phyloP scores from a whole-genome alignment of 108 stramenopile genomes.

The Stephanodiscus triporus region DNA sequence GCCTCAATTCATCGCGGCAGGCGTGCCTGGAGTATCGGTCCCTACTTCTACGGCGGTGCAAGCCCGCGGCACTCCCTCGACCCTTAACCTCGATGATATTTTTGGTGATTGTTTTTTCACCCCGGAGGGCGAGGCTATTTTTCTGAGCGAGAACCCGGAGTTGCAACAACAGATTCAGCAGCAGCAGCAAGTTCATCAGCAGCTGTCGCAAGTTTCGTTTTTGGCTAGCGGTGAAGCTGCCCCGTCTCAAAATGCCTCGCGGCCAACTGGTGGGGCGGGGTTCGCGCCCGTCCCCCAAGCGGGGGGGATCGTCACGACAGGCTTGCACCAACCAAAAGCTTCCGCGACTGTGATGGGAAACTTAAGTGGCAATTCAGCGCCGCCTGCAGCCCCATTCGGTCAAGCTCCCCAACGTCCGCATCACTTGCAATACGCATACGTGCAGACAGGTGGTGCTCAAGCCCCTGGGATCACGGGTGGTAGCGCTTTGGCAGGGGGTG shows the following conservation, averaged over 20 bases:
- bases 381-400: conserved; percentile 60
- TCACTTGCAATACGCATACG: conserved; percentile 82
- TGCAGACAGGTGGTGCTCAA: conserved; percentile 34
- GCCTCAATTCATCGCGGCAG: conserved; percentile 47
- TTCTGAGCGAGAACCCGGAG: conserved; percentile 70
- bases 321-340: conserved; percentile 56
- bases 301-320: conserved; percentile 79
- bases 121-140: conserved; percentile 86
- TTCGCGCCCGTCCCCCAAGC: conserved; percentile 66
- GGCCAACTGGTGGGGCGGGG: conserved; percentile 19
- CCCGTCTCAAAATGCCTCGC: conserved; percentile 43
- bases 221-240: conserved; percentile 37
- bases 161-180: conserved; percentile 58
- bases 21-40: conserved; percentile 33
- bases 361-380: conserved; percentile 24
- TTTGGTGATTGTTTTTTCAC: conserved; percentile 92
- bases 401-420: conserved; percentile 80
- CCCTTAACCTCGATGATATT: conserved; percentile 88
- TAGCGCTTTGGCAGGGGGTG: conserved; percentile 17
- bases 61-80: conserved; percentile 72
- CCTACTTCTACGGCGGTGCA: conserved; percentile 55
- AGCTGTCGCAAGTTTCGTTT: conserved; percentile 23
- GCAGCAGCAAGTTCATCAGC: conserved; percentile 40
- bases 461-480: conserved; percentile 25
- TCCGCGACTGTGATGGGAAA: conserved; percentile 71